phyloP scores from a whole-genome alignment of 78 protist genomes.

The Dictyostelium capitatum region DNA sequence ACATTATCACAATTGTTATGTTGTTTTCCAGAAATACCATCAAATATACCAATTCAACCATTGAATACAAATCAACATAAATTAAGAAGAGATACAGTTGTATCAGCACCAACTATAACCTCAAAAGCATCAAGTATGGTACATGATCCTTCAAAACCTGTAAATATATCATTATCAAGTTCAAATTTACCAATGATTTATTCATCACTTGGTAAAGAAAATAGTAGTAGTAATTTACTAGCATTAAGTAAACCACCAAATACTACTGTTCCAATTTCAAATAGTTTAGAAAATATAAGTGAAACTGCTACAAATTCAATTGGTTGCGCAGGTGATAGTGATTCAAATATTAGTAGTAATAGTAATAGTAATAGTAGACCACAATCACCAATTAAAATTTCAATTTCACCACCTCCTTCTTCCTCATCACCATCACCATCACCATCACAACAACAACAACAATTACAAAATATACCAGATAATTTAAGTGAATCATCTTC shows the following conservation, averaged over 20 bases:
- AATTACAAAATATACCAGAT: conserved; percentile 9
- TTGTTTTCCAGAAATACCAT: conserved; percentile 68
- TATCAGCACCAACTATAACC: conserved; percentile 21
- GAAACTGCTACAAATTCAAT: too few species aligned
- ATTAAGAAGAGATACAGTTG: conserved; percentile 46
- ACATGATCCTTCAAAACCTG: background rate
- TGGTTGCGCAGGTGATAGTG: too few species aligned
- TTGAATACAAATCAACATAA: background rate
- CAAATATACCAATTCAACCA: conserved; percentile 1
- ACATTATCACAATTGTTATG: conserved; percentile 32
- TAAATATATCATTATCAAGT: background rate
- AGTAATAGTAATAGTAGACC: background rate
- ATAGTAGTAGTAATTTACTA: background rate
- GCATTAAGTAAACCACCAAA: background rate
- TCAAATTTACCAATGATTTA: background rate
- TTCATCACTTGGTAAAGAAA: background rate
- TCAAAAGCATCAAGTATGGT: background rate
- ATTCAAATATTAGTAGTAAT: background rate
- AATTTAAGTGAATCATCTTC: conserved; percentile 20
- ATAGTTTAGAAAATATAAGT: background rate
- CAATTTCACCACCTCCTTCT: background rate
- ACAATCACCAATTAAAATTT: background rate
- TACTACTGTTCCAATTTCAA: background rate
- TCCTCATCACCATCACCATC: conserved; percentile 2
- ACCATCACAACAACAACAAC: background rate